Conservation (phyloP, 225 moss, liverwort and hornwort species). For the Lunularia cruciata region DNA sequence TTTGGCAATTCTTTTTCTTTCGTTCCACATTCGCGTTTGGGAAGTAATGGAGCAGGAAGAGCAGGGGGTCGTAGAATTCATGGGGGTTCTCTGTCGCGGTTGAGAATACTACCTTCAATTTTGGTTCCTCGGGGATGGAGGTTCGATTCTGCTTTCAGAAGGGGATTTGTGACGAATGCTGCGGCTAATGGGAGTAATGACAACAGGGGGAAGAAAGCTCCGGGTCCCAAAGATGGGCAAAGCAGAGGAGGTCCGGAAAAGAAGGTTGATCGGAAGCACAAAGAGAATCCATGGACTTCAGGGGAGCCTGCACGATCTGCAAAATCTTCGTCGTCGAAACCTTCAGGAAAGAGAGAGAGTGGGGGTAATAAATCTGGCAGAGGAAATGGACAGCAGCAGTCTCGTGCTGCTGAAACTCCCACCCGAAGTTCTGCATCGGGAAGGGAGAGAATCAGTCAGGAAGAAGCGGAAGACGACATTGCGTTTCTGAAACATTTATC, state of each 20-base stretch:
- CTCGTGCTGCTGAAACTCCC: not conserved
- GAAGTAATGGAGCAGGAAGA: not conserved
- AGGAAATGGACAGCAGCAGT: not conserved
- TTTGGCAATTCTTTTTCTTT: not conserved
- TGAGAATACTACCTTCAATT: not conserved
- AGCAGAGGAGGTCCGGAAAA: constrained; percentile 14
- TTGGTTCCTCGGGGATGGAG: not conserved
- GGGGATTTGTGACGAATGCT: not conserved
- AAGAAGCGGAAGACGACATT: constrained; percentile 6
- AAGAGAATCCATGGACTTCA: constrained; percentile 30
- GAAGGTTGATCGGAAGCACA: constrained; percentile 24
- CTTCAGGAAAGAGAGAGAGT: constrained; percentile 1
- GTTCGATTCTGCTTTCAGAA: not conserved
- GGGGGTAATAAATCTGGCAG: constrained; percentile 15
- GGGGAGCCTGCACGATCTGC: not conserved
- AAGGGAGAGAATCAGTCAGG: constrained; percentile 1
- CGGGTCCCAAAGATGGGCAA: constrained; percentile 5
- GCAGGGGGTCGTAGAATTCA: not conserved
- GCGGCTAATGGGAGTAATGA: constrained; percentile 11
- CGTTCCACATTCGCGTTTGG: not conserved
- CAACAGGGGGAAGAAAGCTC: constrained; percentile 14
- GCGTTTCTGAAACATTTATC: constrained; percentile 34
- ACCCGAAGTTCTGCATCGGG: not conserved
- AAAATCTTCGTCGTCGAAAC: not conserved
- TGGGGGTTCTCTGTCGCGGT: not conserved